These are phyloP conservation scores for Gossypium stocksii DNA, from an alignment of 345 rosid genomes.

Conservation along the genomic window DNA sequence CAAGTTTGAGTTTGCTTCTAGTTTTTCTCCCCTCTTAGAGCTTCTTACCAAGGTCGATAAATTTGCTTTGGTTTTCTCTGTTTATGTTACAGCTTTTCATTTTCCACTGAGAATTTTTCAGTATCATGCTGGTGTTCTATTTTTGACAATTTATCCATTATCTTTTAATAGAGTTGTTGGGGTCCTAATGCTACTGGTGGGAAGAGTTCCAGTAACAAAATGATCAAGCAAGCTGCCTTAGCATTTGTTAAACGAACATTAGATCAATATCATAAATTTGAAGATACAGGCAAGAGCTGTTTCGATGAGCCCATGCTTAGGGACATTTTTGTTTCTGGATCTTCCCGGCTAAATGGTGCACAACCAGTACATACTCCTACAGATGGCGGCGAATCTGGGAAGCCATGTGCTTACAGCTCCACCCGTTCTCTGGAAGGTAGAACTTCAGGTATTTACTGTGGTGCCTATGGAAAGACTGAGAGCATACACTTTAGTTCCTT, in stretches of 20 bases:
- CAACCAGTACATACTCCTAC: constrained; percentile 33
- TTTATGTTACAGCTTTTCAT: not conserved
- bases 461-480: constrained; percentile 6
- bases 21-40: not conserved
- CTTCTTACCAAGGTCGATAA: constrained; percentile 4
- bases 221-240: constrained; percentile 81
- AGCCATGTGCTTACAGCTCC: constrained; percentile 22
- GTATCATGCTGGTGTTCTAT: not conserved
- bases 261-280: constrained; percentile 62
- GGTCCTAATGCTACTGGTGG: constrained; percentile 59
- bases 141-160: constrained; percentile 17
- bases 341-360: constrained; percentile 36
- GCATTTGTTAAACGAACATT: constrained; percentile 75
- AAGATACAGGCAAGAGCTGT: constrained; percentile 80
- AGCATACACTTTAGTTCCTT: not conserved
- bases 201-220: constrained; percentile 72
- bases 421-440: constrained; percentile 30
- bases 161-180: constrained; percentile 51
- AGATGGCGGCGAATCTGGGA: constrained; percentile 55
- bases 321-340: constrained; percentile 51
- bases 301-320: constrained; percentile 69
- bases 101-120: not conserved
- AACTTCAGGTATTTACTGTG: constrained; percentile 35
- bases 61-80: not conserved
- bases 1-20: not conserved